These are phyloP conservation scores for Trichoderma reesei DNA, from an alignment of 495 filamentous ascomycete genomes.

Conservation along the genomic window DNA sequence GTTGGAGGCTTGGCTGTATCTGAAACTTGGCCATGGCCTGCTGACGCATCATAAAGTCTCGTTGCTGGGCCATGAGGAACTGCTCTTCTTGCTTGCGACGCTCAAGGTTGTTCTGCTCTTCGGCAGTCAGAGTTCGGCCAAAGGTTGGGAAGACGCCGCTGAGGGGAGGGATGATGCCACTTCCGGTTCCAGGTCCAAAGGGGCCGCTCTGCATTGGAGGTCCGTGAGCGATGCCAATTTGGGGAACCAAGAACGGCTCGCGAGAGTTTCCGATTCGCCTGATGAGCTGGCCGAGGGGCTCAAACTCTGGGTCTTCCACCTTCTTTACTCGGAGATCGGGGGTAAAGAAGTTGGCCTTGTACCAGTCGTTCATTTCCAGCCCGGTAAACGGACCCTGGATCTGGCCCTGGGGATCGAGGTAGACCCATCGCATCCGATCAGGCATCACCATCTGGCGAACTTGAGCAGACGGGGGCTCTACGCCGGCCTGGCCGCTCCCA, in stretches of 20 bases:
- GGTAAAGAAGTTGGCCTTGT: constrained; percentile 96
- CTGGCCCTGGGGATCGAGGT: constrained; percentile 84
- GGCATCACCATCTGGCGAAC: constrained; percentile 97
- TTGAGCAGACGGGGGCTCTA: constrained; percentile 58
- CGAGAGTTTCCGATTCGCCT: constrained; percentile 93
- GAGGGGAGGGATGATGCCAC: constrained; percentile 84
- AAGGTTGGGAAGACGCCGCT: constrained; percentile 91
- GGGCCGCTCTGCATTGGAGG: constrained; percentile 44
- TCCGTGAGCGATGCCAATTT: constrained; percentile 88
- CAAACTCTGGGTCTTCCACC: constrained; percentile 83
- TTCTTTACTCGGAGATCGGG: constrained; percentile 90
- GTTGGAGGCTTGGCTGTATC: constrained; percentile 72
- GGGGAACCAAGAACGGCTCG: constrained; percentile 93
- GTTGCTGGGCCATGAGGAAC: constrained; percentile 87
- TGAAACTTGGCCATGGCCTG: constrained; percentile 47
- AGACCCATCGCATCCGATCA: constrained; percentile 97
- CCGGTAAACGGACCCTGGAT: constrained; percentile 93
- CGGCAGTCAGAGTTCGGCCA: constrained; percentile 91
- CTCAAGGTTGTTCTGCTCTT: constrained; percentile 95
- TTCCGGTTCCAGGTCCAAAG: constrained; percentile 37
- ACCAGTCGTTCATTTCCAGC: constrained; percentile 99
- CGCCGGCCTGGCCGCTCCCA: constrained; percentile 19
- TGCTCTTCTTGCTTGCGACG: constrained; percentile 96
- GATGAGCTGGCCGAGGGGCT: constrained; percentile 91
- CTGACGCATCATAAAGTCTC: constrained; percentile 84